A percentile compares a stretch with the other conserved stretches of the same genome.
phyloP scores from a whole-genome alignment of 1,284 basidiomycete species.

The Tilletia walkeri region DNA sequence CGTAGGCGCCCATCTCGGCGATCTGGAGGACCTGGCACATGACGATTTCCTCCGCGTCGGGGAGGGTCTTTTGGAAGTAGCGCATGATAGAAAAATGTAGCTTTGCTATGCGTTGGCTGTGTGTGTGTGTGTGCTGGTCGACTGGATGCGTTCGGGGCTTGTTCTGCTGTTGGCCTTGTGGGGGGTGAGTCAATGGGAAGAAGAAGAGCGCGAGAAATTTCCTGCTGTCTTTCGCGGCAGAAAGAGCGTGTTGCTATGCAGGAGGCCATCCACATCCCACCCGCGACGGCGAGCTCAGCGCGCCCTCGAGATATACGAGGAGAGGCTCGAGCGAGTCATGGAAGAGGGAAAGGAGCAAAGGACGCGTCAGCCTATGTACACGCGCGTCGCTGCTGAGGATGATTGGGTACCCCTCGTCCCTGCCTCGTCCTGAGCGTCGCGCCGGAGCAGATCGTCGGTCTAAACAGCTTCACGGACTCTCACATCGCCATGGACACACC shows the following conservation, averaged over 20 bases:
- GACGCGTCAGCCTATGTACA: background rate
- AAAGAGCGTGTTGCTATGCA: background rate
- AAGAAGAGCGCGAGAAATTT: background rate
- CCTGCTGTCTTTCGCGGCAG: background rate
- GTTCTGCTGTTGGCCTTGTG: background rate
- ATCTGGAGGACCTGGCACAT: conserved; percentile 99
- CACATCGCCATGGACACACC: no score
- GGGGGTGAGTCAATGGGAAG: no score
- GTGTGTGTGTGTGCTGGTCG: background rate
- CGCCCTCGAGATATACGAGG: background rate
- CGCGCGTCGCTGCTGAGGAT: background rate
- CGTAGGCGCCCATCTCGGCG: conserved; percentile 99
- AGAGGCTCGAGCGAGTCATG: background rate
- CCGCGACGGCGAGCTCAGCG: background rate
- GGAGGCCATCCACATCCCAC: no score
- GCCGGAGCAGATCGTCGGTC: no score
- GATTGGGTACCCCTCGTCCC: no score
- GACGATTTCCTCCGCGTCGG: conserved; percentile 84
- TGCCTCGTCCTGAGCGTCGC: no score
- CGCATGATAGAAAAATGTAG: conserved; percentile 41
- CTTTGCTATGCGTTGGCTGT: background rate
- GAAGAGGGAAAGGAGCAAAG: background rate
- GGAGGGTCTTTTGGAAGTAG: conserved; percentile 54
- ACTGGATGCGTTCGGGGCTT: background rate
- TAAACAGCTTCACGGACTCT: no score